Percentiles rank a stretch among this genome's conserved stretches.
Conservation (phyloP, 352 stramenopile species). For the Globisporangium uncinulatum region DNA sequence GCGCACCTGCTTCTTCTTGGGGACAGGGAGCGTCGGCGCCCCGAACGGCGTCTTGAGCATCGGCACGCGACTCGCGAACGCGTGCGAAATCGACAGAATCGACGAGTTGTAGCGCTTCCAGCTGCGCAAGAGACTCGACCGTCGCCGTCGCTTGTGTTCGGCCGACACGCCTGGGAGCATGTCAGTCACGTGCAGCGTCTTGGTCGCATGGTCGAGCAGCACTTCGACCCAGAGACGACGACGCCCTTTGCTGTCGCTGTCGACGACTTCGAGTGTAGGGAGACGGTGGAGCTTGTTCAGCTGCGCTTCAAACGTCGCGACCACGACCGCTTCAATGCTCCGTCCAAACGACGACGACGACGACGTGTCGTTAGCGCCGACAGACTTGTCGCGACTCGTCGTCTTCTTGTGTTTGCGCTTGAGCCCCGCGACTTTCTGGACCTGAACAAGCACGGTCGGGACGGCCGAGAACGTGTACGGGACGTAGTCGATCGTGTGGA, state of each 20-base stretch:
- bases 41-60: neutral
- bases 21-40: neutral
- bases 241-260: slow-evolving; percentile 44
- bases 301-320: slow-evolving; percentile 75
- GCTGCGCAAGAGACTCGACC: slow-evolving; percentile 62
- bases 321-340: slow-evolving; percentile 19
- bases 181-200: slow-evolving; percentile 76
- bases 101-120: slow-evolving; percentile 78
- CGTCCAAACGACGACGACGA: neutral
- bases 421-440: slow-evolving; percentile 56
- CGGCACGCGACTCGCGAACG: slow-evolving; percentile 20
- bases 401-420: slow-evolving; percentile 27
- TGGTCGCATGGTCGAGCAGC: slow-evolving; percentile 69
- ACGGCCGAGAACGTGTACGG: slow-evolving; percentile 63
- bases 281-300: slow-evolving; percentile 77
- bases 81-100: slow-evolving; percentile 58
- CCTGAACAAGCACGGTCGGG: slow-evolving; percentile 64
- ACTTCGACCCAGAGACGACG: slow-evolving; percentile 76
- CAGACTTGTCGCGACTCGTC: slow-evolving; percentile 3
- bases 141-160: slow-evolving; percentile 59
- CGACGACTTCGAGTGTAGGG: slow-evolving; percentile 70
- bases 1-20: slow-evolving; percentile 60
- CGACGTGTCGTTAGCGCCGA: neutral
- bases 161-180: slow-evolving; percentile 68
- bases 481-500: slow-evolving; percentile 77